Evolutionary conservation across 345 rosid genomes (phyloP), one percentile per base, ranked within the genome.

Genomic region (Bruguiera sexangula): DNA sequence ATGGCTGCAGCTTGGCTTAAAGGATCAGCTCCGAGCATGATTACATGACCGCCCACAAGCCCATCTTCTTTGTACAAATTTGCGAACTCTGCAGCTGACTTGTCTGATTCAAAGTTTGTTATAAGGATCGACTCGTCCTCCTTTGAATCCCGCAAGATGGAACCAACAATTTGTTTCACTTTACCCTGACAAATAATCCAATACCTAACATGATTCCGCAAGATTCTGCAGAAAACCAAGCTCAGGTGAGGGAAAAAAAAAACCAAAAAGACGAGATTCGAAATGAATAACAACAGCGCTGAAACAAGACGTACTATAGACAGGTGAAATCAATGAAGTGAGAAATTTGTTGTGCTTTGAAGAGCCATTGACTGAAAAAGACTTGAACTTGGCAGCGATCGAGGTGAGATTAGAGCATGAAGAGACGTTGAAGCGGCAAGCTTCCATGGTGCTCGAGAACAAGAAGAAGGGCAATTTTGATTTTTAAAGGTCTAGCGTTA

Each of bases 81-180:
- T 10, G 96, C 97, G 67, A 85, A 95, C 83, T 90, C 98, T 8
- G 85, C 90, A 0, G 97, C 87, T 1, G 94, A 84, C 62, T 80
- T 85, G 61, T 95, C 89, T 2, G 97, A 90, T 68, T 88, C 96
- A 55, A 95, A 95, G 78, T 95, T 92, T 1, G 94, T 95, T 2
- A 92, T 91, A 20, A 88, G 94, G 76, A 62, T 77, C 0, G 87
- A 80, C 46, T 78, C 94, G 61, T 85, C 94, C 32, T 83, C 92
- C 71, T 80, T 86, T 70, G 80, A 86, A 75, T 92, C 99, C 70
- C 81, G 55, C 69, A 92, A 90, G 18, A 94, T 95, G 3, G 98
- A 90, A 64, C 99, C 99, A 74, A 95, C 98, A 80, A 92, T 95
- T 78, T 90, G 97, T 77, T 91, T 92, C 81, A 95, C 99, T 78